Evolutionary conservation across 495 filamentous ascomycete genomes (phyloP).

Genomic region (Bathelium albidoporum): DNA sequence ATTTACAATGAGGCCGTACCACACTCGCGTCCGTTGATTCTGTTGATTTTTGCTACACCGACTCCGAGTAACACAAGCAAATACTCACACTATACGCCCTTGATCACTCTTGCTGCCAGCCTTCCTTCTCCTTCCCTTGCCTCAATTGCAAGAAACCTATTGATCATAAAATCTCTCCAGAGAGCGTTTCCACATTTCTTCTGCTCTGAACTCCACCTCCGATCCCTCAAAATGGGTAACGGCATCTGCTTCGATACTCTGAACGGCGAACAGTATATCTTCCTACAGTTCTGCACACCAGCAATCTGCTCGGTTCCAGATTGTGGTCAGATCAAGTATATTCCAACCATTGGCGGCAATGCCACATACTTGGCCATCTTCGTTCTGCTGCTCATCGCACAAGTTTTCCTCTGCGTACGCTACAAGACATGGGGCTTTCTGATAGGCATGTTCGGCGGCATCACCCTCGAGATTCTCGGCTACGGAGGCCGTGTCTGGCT

Average conservation of each 20-base stretch:
- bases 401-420: slow-evolving; percentile 30
- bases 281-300: background rate
- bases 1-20: background rate
- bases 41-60: background rate
- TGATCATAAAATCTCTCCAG: no score
- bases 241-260: background rate
- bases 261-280: background rate
- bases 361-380: slow-evolving; percentile 31
- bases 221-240: background rate
- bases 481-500: slow-evolving; percentile 35
- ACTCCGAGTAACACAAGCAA: no score
- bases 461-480: slow-evolving; percentile 33
- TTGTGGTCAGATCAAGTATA: slow-evolving; percentile 20
- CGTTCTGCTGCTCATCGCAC: slow-evolving; percentile 23
- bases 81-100: no score
- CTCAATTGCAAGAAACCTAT: no score
- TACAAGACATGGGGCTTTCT: slow-evolving; percentile 38
- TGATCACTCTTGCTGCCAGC: no score
- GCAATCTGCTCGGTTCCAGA: background rate
- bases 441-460: slow-evolving; percentile 29
- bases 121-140: no score
- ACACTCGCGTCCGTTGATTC: background rate
- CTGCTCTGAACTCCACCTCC: background rate
- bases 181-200: no score
- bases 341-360: slow-evolving; percentile 34